Conservation (phyloP, 2,329 filamentous ascomycete species). For the Cladosporium sp. region DNA sequence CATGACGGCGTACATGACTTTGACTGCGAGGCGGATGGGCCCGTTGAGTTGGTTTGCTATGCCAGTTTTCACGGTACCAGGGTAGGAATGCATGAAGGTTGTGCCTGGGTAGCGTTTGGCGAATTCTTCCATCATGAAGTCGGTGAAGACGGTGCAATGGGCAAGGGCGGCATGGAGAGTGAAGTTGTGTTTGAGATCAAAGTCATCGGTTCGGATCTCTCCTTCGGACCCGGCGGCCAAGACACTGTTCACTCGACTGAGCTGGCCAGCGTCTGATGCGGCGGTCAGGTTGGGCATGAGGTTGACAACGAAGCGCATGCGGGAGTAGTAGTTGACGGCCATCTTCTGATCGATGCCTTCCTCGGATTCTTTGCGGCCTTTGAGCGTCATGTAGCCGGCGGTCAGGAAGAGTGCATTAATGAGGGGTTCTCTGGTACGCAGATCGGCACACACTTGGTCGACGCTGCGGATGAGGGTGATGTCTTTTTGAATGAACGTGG, state of each 20-base stretch:
- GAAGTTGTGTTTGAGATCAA: constrained; percentile 45
- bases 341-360: constrained; percentile 58
- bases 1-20: constrained; percentile 39
- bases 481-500: constrained; percentile 46
- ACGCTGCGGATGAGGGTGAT: constrained; percentile 44
- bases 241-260: constrained; percentile 59
- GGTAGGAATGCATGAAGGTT: constrained; percentile 53
- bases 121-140: constrained; percentile 55
- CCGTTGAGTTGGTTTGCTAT: constrained; percentile 41
- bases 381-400: constrained; percentile 49
- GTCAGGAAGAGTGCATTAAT: constrained; percentile 59
- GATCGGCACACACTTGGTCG: constrained; percentile 48
- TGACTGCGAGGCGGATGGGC: constrained; percentile 35
- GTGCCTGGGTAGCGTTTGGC: constrained; percentile 48
- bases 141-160: constrained; percentile 50
- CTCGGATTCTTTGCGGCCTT: constrained; percentile 50
- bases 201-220: constrained; percentile 48
- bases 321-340: constrained; percentile 58
- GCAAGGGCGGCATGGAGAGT: constrained; percentile 39
- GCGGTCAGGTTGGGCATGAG: constrained; percentile 56
- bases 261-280: constrained; percentile 40
- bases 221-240: constrained; percentile 56
- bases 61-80: constrained; percentile 50
- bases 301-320: constrained; percentile 57
- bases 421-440: constrained; percentile 51